phyloP scores from a whole-genome alignment of 768 basidiomycete genomes.

The Serendipita sp. region DNA sequence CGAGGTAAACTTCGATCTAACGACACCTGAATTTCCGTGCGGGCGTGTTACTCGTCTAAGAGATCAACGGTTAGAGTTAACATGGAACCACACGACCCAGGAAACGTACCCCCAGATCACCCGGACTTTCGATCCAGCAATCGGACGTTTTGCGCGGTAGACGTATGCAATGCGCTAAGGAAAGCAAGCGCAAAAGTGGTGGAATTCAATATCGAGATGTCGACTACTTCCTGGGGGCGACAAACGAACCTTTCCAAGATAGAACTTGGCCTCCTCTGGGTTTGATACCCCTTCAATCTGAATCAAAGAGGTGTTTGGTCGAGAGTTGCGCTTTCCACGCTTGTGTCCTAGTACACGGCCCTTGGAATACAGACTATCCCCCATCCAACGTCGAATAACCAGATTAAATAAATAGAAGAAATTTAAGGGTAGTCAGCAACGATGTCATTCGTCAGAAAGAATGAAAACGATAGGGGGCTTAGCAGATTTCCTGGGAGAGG shows the following conservation, averaged over 20 bases:
- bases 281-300: constrained; percentile 93
- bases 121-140: constrained; percentile 87
- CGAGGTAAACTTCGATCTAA: constrained; percentile 89
- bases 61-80: constrained; percentile 1
- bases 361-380: constrained; percentile 79
- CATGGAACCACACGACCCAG: neutral
- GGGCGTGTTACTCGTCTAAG: constrained; percentile 80
- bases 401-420: neutral
- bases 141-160: constrained; percentile 90
- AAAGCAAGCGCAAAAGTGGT: constrained; percentile 7
- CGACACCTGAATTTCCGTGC: constrained; percentile 88
- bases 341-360: constrained; percentile 97
- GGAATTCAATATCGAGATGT: neutral
- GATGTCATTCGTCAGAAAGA: neutral
- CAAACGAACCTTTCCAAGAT: constrained; percentile 87
- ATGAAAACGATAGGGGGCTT: neutral
- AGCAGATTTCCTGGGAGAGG: neutral
- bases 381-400: neutral
- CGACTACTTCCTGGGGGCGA: neutral
- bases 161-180: constrained; percentile 87
- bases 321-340: constrained; percentile 92
- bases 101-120: constrained; percentile 89
- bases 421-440: neutral
- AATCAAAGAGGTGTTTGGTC: constrained; percentile 89
- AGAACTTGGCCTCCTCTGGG: constrained; percentile 92